Base-by-base conservation (phyloP, 192 early-diverging fungal genomes). In the Jimgerdemannia flammicorona region DNA sequence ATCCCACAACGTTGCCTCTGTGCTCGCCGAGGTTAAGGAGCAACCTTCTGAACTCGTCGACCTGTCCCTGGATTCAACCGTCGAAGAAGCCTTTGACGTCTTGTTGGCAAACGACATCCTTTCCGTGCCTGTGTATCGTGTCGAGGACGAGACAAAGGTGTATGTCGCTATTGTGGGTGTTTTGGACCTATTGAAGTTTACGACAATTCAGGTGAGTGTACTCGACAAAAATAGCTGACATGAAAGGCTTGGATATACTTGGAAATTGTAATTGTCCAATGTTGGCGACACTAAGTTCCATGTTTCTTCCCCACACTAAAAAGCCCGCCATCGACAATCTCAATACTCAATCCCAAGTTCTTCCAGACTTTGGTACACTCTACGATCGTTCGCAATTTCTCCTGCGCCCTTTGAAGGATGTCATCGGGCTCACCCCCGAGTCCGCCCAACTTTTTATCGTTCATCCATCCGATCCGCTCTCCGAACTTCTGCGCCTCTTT, bases 71-170 rank as follows among this genome's bases (percentile, higher is more conserved):
- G 83, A 70, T 3, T 80, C 84, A 29, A 87, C 86, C 3, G 76
- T 90, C 7, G 88, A 90, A 76, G 77, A 85, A 40, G 87, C 84
- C 20, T 88, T 90, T 83, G 81, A 90, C 71, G 75, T 86, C 11
- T 78, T 89, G 4, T 73, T 84, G 9, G 76, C 80, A 11, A 79
- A 86, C 40, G 83, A 90, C 71, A 90, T 90, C 40, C 71, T 86
- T 6, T 86, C 86, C 44, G 83, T 87, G 9, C 88, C 88, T 18
- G 87, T 89, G 11, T 89, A 89, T 75, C 76, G 79, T 29, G 64
- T 40, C 9, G 72, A 77, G 49, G 78, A 71, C 68, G 71, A 76
- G 8, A 75, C 77, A 14, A 86, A 85, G 72, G 74, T 78, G 67
- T 85, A 86, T 59, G 69, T 87, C 44, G 77, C 85, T 49, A 86